Base-by-base conservation (phyloP, 177 flowering plant genomes). In the Vitis hybrid region DNA sequence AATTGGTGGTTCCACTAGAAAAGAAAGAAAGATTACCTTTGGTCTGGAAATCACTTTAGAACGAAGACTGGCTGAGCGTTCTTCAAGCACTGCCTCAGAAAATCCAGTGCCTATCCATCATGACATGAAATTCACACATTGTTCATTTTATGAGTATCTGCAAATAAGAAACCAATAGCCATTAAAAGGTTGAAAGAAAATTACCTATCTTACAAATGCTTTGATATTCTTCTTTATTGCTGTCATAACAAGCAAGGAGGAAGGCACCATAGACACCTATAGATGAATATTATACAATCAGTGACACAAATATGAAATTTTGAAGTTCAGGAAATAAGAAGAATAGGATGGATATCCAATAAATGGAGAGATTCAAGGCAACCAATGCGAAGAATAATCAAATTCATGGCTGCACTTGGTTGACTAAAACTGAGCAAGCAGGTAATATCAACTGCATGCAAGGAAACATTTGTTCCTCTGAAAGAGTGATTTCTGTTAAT, bases 121-220 rank as follows among this genome's bases (percentile, higher is more conserved):
- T n/a, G 6, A 55, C 9, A 65, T 39, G 19, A 65, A 45, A 56
- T 22, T 33, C 55, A 66, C 1, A 68, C 19, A 53, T 10, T 6
- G 4, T 55, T 9, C 33, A 13, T 19, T 16, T 45, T 52, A 64
- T 4, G 13, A 45, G 2, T 51, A 26, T n/a, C 2, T 31, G 13
- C 10, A 14, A 55, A 22, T 14, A 62, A 15, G 13, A 52, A 51
- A 74, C 19, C 63, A 29, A 60, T 8, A 56, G 13, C 45, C 39
- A 39, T 39, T 18, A 10, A 66, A 71, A n/a, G 65, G 31, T 3
- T 7, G 20, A n/a, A 61, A 29, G 33, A 72, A 77, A 14, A 79
- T 72, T 64, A 89, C 99, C 99, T 71, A 95, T 92, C 81, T 95
- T 95, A 77, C 98, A 95, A 26, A 95, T 95, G 85, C 94, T 93